Evolutionary conservation across 192 early-diverging fungal species (phyloP), one percentile per base, ranked within the genome.

Genomic region (Chytriomyces sp.): DNA sequence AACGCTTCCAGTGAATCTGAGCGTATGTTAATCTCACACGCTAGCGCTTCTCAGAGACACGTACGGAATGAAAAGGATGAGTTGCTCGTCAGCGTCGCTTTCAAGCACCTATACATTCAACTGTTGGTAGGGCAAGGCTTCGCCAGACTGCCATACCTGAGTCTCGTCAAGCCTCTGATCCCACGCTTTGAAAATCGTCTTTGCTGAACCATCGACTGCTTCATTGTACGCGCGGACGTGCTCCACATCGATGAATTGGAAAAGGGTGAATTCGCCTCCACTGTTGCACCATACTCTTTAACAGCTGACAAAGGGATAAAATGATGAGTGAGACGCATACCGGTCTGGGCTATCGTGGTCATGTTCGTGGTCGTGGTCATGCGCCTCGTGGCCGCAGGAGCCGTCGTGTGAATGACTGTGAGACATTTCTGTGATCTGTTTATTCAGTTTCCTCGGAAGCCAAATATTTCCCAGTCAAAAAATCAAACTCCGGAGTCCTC

Each of bases 21-120:
- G 12, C 14, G 0, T 57, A 22, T 37, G 58, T 31, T 25, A 39
- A 77, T 37, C 28, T 59, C 64, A 37, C 28, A 65, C 37, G 31
- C 78, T 39, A 32, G 26, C 4, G 25, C 7, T n/a, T 4, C 39
- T 52, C 41, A 26, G 39, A 32, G 39, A 33, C 3, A 39, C 28
- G 34, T 84, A 93, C 84, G 95, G 95, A 41, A 99, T 91, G 72
- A 83, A 82, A 12, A 99, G 72, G 52, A 99, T 90, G 17, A 99
- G 81, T 78, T 96, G 92, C 53, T 93, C 92, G 82, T 99, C 97
- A 0, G 88, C 86, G 77, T 96, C 94, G 52, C 89, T 91, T 62
- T 91, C 86, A 7, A 96, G 77, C 66, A 76, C 83, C 84, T 89
- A 78, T n/a, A 3, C 33, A 32, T 8, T 28, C 65, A 60, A 12